Evolutionary conservation across 352 stramenopile species (phyloP), one percentile per base, ranked within the genome.

Genomic region (Aphanomyces astaci): DNA sequence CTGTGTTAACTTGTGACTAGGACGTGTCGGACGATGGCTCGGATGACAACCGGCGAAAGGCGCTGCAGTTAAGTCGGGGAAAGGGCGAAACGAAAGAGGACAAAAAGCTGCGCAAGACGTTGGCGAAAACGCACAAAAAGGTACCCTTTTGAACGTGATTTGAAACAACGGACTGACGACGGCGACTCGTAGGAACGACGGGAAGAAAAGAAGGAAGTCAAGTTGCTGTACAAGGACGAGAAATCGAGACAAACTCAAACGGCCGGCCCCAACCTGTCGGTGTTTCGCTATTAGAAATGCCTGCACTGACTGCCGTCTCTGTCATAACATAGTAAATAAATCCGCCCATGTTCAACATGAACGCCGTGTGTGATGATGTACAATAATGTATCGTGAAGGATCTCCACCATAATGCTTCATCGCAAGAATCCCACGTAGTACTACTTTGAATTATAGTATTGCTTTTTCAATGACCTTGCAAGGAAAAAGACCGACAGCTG

Each of bases 101-200:
- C 55, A 98, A 98, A 75, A 95, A 91, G 63, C 73, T 75, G 25
- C 82, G 96, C 32, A 99, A 99, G 71, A 74, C 86, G 28, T 73
- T 76, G 0, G 82, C 98, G n/a, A 98, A 98, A 77, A 78, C 88
- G 76, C 88, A 96, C 64, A 90, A 97, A 69, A 81, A 88, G 36
- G 57, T 65, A 53, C n/a, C 19, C 9, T 28, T 7, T 15, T 27
- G 43, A 65, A 55, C 46, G 10, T 65, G 22, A 30, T 54, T 22
- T 17, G 15, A 22, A 57, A 7, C 30, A 27, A 19, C 25, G 19
- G 10, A 55, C 33, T 7, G 28, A 17, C 9, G 28, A 22, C 25
- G 22, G 22, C 48, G 43, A 57, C 15, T 43, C 19, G 25, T 55
- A 65, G 59, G 59, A 66, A 59, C 59, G 59, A 59, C 59, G 59